A percentile compares a stretch with the other conserved stretches of the same genome.
These are phyloP conservation scores for Nothomitra cinnamomea DNA, from an alignment of 2,329 filamentous ascomycete species.

Conservation along the genomic window DNA sequence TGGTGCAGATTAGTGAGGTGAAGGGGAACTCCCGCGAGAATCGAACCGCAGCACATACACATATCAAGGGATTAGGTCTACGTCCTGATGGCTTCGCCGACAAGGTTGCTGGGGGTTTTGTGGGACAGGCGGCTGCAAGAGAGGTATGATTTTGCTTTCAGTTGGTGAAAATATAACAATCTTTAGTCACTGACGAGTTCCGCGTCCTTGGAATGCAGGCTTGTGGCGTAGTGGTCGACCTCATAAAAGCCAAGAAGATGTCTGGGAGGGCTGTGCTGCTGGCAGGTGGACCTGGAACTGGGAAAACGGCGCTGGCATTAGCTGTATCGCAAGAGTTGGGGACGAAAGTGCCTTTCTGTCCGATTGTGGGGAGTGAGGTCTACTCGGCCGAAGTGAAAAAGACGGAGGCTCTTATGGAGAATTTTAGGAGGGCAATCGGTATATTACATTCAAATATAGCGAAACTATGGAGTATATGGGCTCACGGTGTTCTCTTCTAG, in stretches of 20 bases:
- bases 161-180: not conserved
- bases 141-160: constrained; percentile 42
- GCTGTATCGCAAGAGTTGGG: constrained; percentile 94
- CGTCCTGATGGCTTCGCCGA: constrained; percentile 76
- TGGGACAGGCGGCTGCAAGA: constrained; percentile 73
- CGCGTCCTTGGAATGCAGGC: constrained; percentile 36
- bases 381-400: constrained; percentile 99
- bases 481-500: constrained; percentile 18
- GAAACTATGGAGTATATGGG: not conserved
- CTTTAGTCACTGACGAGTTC: not conserved
- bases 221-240: constrained; percentile 86
- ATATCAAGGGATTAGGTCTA: constrained; percentile 89
- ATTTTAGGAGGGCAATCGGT: constrained; percentile 93
- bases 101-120: constrained; percentile 62
- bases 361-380: constrained; percentile 94
- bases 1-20: constrained; percentile 87
- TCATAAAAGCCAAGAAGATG: constrained; percentile 96
- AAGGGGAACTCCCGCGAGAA: constrained; percentile 91
- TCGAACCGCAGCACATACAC: constrained; percentile 88
- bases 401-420: constrained; percentile 98
- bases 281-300: constrained; percentile 86
- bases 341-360: constrained; percentile 96
- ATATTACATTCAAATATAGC: constrained; percentile 10
- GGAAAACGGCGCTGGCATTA: constrained; percentile 90
- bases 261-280: constrained; percentile 83